Evolutionary conservation across 2,329 filamentous ascomycete species (phyloP).

Genomic region (Ploettnerulaceae sp.): DNA sequence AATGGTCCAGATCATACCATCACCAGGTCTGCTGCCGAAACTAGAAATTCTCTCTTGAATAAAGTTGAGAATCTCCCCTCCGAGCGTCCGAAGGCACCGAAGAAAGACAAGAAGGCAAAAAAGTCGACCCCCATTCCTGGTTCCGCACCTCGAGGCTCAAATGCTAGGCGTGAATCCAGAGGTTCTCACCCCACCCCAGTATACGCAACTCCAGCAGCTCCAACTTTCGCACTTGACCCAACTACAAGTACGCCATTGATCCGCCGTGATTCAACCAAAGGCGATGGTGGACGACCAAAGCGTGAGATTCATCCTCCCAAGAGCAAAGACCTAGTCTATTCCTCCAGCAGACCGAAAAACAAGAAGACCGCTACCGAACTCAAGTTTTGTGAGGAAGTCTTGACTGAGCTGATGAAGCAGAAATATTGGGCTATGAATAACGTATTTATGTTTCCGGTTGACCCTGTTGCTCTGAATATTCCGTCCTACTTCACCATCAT

Average conservation of each 20-base stretch:
- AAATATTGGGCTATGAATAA: slow-evolving; percentile 65
- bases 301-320: slow-evolving; percentile 90
- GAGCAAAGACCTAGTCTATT: slow-evolving; percentile 85
- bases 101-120: slow-evolving; percentile 57
- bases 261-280: slow-evolving; percentile 75
- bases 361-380: slow-evolving; percentile 87
- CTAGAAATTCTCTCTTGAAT: slow-evolving; percentile 56
- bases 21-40: slow-evolving; percentile 50
- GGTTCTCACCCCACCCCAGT: slow-evolving; percentile 32
- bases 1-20: slow-evolving; percentile 77
- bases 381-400: slow-evolving; percentile 79
- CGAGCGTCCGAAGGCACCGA: slow-evolving; percentile 49
- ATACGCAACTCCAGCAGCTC: slow-evolving; percentile 39
- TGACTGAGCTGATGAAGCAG: slow-evolving; percentile 70
- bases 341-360: slow-evolving; percentile 75
- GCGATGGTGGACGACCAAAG: slow-evolving; percentile 77
- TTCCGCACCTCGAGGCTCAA: slow-evolving; percentile 30
- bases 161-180: slow-evolving; percentile 37
- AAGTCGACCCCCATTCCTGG: slow-evolving; percentile 37
- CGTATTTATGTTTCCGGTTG: slow-evolving; percentile 79
- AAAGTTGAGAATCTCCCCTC: slow-evolving; percentile 44
- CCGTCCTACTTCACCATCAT: slow-evolving; percentile 90
- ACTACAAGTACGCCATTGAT: slow-evolving; percentile 71
- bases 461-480: slow-evolving; percentile 90
- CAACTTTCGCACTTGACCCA: slow-evolving; percentile 70